Base-by-base conservation (phyloP, 225 moss, liverwort and hornwort species). In the Thuidium tamariscinum region DNA sequence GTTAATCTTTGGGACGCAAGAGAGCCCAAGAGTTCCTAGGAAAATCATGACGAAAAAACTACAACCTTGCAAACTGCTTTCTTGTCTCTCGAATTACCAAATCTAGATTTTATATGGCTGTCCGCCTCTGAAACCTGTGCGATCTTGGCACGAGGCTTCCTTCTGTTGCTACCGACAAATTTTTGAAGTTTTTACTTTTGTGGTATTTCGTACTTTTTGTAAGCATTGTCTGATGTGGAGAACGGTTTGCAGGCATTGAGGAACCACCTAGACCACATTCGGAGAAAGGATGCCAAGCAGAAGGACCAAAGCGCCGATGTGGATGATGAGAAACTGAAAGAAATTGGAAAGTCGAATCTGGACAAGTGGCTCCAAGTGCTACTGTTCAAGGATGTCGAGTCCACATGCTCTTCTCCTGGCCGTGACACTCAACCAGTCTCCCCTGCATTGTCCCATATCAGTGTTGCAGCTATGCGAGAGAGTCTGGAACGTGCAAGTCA, bases 341-440 rank as follows among this genome's bases (percentile, higher is more conserved):
- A 92, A 66, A 91, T 94, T 27, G 94, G 94, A 19, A 94, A 94
- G 90, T 94, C 91, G 26, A 94, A 94, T 83, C 37, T 94, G 59
- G 94, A 94, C 89, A 94, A 93, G 57, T 94, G 94, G 94, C 89
- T 94, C 6, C 93, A 94, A 74, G 87, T 89, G 26, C 84, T 94
- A 39, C 83, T 94, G 62, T 89, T 90, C 87, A 93, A 94, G 85
- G 91, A 94, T 63, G 80, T 61, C 2, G 92, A 87, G 27, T 87
- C 91, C 15, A 83, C 85, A 69, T 52, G 89, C 85, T 85, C 93
- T 4, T 91, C 93, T 20, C 93, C 90, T 13, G 83, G 88, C 6
- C 89, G 65, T 27, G 89, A 87, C 36, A 72, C 65, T 49, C n/a
- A 55, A 66, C 36, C 60, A 74, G 63, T 51, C 27, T 19, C 90